Conservation (phyloP, 2,329 filamentous ascomycete species). For the Fusarium dlaminii region DNA sequence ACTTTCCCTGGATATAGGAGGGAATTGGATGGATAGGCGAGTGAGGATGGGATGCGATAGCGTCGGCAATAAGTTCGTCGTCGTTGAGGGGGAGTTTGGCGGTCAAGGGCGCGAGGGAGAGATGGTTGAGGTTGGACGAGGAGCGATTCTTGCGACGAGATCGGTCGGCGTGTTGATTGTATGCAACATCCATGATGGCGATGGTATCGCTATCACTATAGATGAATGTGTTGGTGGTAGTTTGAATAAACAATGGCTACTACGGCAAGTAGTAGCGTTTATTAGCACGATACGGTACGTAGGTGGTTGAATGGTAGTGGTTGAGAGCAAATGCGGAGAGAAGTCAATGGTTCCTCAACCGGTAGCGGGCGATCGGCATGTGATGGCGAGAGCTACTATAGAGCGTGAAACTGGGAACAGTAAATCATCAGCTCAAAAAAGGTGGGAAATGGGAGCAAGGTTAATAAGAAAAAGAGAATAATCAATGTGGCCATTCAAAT, state of each 20-base stretch:
- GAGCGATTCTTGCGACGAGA: constrained; percentile 68
- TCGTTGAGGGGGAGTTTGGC: constrained; percentile 68
- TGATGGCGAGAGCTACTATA: constrained; percentile 25
- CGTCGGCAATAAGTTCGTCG: constrained; percentile 56
- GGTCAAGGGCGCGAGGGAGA: constrained; percentile 72
- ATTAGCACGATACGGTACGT: constrained; percentile 1
- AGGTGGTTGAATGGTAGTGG: not conserved
- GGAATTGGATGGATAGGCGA: constrained; percentile 44
- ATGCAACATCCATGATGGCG: constrained; percentile 64
- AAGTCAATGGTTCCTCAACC: constrained; percentile 18
- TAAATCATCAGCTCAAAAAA: constrained; percentile 11
- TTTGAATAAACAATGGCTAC: not conserved
- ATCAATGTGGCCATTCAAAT: not conserved
- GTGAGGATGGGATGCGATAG: constrained; percentile 26
- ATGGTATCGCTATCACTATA: not conserved
- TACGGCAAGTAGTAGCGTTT: not conserved
- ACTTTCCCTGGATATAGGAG: constrained; percentile 70
- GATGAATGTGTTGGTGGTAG: not conserved
- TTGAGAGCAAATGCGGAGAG: constrained; percentile 31
- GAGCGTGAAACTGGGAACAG: constrained; percentile 5
- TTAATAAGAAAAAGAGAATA: constrained; percentile 7
- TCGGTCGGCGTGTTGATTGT: constrained; percentile 67
- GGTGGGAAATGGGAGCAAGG: not conserved
- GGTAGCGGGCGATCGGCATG: constrained; percentile 36
- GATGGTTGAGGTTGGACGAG: constrained; percentile 66